phyloP scores from a whole-genome alignment of 2,329 filamentous ascomycete species.

The Pseudogymnoascus sp. region DNA sequence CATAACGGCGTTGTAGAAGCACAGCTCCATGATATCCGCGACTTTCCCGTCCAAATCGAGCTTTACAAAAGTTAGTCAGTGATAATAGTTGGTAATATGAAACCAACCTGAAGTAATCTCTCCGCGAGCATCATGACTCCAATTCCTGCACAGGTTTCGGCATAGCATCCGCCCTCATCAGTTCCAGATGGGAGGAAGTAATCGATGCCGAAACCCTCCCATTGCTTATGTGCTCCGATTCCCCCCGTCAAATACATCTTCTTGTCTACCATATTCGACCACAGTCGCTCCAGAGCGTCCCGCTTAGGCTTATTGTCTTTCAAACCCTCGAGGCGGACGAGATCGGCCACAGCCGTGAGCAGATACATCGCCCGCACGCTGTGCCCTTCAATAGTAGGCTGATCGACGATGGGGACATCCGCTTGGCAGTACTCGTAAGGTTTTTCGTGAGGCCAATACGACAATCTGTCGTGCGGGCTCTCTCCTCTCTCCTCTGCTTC shows the following conservation, averaged over 20 bases:
- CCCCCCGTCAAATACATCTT: conserved; percentile 58
- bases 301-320: neutral
- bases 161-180: conserved; percentile 54
- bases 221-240: conserved; percentile 48
- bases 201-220: conserved; percentile 51
- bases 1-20: conserved; percentile 51
- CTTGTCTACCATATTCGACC: conserved; percentile 50
- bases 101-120: conserved; percentile 39
- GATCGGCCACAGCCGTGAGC: conserved; percentile 47
- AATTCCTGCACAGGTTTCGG: conserved; percentile 52
- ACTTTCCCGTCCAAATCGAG: conserved; percentile 44
- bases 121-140: conserved; percentile 53
- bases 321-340: conserved; percentile 33
- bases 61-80: conserved; percentile 15
- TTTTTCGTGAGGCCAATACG: conserved; percentile 34
- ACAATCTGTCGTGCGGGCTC: conserved; percentile 36
- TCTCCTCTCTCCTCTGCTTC: conserved; percentile 45
- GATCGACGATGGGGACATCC: conserved; percentile 44
- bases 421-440: conserved; percentile 47
- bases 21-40: conserved; percentile 51
- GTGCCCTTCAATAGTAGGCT: conserved; percentile 48
- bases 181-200: conserved; percentile 50
- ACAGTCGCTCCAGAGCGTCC: conserved; percentile 39
- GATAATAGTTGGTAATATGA: neutral
- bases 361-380: conserved; percentile 53